Conservation (phyloP, 106 monocot species). For the Triglochin maritima region DNA sequence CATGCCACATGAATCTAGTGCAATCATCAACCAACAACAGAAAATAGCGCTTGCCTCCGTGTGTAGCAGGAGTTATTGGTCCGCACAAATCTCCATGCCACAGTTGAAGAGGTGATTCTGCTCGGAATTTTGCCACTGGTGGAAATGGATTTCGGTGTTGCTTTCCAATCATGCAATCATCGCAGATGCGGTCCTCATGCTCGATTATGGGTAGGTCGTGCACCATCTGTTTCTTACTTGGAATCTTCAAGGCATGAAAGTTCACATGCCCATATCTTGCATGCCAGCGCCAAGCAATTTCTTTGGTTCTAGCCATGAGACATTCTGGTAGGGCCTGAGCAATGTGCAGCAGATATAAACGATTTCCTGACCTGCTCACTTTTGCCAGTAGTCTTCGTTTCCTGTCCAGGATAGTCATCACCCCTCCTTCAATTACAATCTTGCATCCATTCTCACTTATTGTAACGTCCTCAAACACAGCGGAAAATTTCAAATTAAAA, state of each 20-base stretch:
- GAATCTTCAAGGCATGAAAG: background rate
- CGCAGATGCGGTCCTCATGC: background rate
- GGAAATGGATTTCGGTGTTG: conserved; percentile 5
- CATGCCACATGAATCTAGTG: conserved; percentile 14
- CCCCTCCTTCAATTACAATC: background rate
- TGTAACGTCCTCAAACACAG: too few relatives aligned
- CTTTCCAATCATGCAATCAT: conserved; percentile 6
- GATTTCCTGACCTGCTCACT: background rate
- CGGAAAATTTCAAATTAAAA: too few relatives aligned
- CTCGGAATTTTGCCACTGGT: background rate
- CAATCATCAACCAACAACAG: conserved; percentile 16
- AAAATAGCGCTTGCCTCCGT: background rate
- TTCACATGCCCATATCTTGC: conserved; percentile 6
- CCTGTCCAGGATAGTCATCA: background rate
- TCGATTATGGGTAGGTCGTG: background rate
- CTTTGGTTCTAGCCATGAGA: background rate
- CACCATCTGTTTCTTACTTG: background rate
- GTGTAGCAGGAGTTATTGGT: conserved; percentile 10
- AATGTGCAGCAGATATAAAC: conserved; percentile 1
- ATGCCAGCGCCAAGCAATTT: conserved; percentile 6
- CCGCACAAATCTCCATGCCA: conserved; percentile 22
- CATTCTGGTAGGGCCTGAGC: background rate
- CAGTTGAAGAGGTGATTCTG: conserved; percentile 3
- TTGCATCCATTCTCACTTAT: background rate
- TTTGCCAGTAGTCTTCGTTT: background rate